phyloP scores from a whole-genome alignment of 192 early-diverging fungal species.

The Backusella australiensis region DNA sequence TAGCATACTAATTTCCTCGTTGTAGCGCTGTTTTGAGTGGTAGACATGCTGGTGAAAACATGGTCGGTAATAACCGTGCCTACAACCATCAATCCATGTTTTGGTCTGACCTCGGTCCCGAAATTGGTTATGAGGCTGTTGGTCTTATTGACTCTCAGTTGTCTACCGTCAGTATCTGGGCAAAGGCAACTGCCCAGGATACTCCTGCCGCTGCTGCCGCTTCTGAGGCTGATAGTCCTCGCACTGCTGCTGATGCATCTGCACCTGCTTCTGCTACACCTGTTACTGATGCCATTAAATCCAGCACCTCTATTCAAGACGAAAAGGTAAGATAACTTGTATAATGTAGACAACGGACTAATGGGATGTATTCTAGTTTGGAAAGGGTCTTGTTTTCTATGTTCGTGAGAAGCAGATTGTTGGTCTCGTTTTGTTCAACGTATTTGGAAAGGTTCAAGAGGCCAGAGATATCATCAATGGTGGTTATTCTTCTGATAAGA shows the following conservation, averaged over 20 bases:
- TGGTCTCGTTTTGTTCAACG: constrained; percentile 59
- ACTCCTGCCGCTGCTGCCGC: constrained; percentile 23
- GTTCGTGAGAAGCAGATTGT: constrained; percentile 51
- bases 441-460: constrained; percentile 59
- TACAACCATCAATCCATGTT: constrained; percentile 65
- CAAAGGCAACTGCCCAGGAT: constrained; percentile 42
- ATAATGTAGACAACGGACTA: no score
- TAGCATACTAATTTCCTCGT: not conserved
- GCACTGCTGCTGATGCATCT: constrained; percentile 27
- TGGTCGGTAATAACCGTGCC: constrained; percentile 49
- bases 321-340: constrained; percentile 16
- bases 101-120: constrained; percentile 56
- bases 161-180: constrained; percentile 63
- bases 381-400: constrained; percentile 63
- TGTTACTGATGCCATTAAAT: constrained; percentile 22
- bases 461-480: constrained; percentile 56
- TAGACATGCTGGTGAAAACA: constrained; percentile 60
- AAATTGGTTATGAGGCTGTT: constrained; percentile 56
- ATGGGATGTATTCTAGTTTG: constrained; percentile 33
- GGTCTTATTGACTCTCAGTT: constrained; percentile 56
- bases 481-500: constrained; percentile 29
- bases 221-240: constrained; percentile 32
- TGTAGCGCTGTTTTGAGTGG: constrained; percentile 54
- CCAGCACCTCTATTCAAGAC: constrained; percentile 1
- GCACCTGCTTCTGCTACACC: constrained; percentile 34